Evolutionary conservation across 305 asterid species (phyloP).

Genomic region (Plantago lanceolata): DNA sequence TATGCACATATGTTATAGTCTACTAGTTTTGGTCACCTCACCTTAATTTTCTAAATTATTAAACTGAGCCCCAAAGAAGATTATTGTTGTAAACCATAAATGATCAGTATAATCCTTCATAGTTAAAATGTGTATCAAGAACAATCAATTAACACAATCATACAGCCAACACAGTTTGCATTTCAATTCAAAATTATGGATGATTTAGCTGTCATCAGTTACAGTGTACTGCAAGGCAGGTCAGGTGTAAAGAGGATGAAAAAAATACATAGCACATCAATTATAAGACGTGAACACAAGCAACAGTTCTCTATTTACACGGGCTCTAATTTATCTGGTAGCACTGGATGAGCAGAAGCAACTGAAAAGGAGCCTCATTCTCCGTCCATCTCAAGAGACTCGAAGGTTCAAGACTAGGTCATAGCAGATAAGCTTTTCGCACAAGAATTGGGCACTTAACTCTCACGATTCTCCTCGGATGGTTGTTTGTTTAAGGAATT

Average conservation of each 20-base stretch:
- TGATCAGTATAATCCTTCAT: too few species aligned
- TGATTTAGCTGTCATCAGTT: neutral
- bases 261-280: neutral
- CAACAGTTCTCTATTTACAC: neutral
- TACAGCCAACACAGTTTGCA: neutral
- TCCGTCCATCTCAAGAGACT: conserved; percentile 8
- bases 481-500: conserved; percentile 35
- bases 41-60: neutral
- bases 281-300: neutral
- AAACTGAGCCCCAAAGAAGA: neutral
- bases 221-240: neutral
- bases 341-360: neutral
- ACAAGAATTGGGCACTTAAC: conserved; percentile 17
- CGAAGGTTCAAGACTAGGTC: neutral
- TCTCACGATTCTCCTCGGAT: conserved; percentile 42
- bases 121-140: too few species aligned
- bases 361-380: neutral
- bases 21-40: neutral
- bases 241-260: neutral
- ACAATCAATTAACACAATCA: too few species aligned
- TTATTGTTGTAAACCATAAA: neutral
- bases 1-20: neutral
- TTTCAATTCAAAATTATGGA: neutral
- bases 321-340: neutral
- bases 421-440: conserved; percentile 8